phyloP scores from a whole-genome alignment of 2,329 filamentous ascomycete genomes.

The Calonectria honghensis region DNA sequence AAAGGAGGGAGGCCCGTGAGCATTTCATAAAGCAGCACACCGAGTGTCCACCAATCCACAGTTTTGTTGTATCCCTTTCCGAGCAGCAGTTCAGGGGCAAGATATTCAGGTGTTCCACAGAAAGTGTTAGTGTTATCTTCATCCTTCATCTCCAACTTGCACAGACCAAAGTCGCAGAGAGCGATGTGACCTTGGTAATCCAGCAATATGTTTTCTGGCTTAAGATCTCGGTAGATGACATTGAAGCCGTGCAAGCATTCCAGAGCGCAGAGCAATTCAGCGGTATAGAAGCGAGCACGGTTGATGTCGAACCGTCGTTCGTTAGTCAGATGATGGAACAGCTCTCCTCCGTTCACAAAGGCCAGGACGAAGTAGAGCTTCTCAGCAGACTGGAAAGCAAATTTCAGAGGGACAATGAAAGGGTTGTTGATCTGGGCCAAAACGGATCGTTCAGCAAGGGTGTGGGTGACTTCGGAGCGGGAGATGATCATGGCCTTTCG shows the following conservation, averaged over 20 bases:
- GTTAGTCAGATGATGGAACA: slow-evolving; percentile 96
- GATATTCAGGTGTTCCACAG: slow-evolving; percentile 96
- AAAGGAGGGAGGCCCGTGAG: slow-evolving; percentile 96
- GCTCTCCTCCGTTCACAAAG: slow-evolving; percentile 96
- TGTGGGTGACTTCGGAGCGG: slow-evolving; percentile 95
- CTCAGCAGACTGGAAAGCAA: slow-evolving; percentile 97
- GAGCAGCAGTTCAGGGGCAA: slow-evolving; percentile 92
- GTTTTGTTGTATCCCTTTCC: slow-evolving; percentile 97
- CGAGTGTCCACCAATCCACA: slow-evolving; percentile 99
- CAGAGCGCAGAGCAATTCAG: slow-evolving; percentile 92
- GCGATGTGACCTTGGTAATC: slow-evolving; percentile 98
- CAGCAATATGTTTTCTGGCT: slow-evolving; percentile 93
- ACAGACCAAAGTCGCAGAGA: slow-evolving; percentile 96
- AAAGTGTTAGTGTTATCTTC: slow-evolving; percentile 98
- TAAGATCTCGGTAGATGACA: slow-evolving; percentile 87
- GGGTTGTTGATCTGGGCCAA: slow-evolving; percentile 99
- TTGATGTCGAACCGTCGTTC: slow-evolving; percentile 98
- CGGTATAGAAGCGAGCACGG: slow-evolving; percentile 94
- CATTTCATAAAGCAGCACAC: slow-evolving; percentile 98
- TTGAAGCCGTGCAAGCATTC: slow-evolving; percentile 98
- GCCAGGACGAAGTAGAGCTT: slow-evolving; percentile 97
- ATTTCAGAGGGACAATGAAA: slow-evolving; percentile 98
- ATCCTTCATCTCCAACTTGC: slow-evolving; percentile 99
- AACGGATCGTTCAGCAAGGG: slow-evolving; percentile 94
- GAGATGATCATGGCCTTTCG: slow-evolving; percentile 99